These are phyloP conservation scores for Orbilia javanica DNA, from an alignment of 2,329 filamentous ascomycete species.

Conservation along the genomic window DNA sequence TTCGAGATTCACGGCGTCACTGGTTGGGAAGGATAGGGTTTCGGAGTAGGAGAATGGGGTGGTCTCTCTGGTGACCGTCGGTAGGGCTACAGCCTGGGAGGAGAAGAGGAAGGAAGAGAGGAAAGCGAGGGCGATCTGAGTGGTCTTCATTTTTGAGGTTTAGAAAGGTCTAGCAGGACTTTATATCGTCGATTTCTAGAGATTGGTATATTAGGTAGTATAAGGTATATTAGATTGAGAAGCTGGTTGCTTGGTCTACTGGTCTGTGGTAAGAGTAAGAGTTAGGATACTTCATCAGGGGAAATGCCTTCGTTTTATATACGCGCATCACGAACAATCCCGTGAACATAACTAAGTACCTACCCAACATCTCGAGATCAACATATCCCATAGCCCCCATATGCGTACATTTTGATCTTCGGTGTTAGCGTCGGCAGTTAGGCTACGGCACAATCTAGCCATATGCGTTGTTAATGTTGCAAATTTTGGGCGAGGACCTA, in stretches of 20 bases:
- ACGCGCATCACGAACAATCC: too few relatives aligned
- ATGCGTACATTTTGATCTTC: too few relatives aligned
- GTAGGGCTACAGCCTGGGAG: not conserved
- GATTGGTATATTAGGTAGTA: not conserved
- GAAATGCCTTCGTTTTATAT: too few relatives aligned
- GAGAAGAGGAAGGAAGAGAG: constrained; percentile 10
- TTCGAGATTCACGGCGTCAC: constrained; percentile 7
- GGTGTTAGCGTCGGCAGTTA: constrained; percentile 15
- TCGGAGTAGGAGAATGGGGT: constrained; percentile 14
- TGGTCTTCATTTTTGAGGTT: constrained; percentile 11
- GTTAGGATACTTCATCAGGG: too few relatives aligned
- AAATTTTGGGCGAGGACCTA: not conserved
- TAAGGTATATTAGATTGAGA: too few relatives aligned
- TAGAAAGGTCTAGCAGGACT: not conserved
- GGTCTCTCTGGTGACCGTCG: not conserved
- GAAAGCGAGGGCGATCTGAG: not conserved
- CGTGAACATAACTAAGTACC: too few relatives aligned
- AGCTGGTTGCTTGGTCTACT: too few relatives aligned
- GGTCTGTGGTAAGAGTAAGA: too few relatives aligned
- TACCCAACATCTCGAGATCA: too few relatives aligned
- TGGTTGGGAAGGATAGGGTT: not conserved
- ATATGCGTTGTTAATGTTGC: constrained; percentile 14
- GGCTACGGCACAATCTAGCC: not conserved
- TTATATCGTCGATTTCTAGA: not conserved
- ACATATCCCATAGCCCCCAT: too few relatives aligned